Evolutionary conservation across 139 green algal genomes (phyloP), one percentile per base, ranked within the genome.

Genomic region (Choricystis sp.): DNA sequence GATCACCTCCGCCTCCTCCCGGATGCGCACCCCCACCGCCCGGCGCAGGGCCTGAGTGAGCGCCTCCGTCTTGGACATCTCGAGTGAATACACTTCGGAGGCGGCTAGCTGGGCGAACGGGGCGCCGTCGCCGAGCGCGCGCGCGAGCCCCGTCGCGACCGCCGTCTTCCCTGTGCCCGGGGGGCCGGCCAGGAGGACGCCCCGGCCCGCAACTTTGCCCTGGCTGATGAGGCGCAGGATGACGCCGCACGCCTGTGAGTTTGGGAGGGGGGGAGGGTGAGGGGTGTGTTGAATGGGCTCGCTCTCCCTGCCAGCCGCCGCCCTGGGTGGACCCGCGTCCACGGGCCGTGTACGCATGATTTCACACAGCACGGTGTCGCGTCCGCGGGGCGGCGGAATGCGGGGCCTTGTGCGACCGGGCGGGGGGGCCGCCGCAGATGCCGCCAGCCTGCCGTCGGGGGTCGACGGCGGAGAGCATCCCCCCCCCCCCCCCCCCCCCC

Each of bases 41-140:
- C 98, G 97, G 31, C 93, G 83, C 69, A 99, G 97, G 0, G 93
- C 91, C 86, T 96, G 83, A 19, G 91, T 99, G 23, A 99, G 77
- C 2, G 91, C 93, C 70, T 99, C 93, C 4, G 93, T 99, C 64
- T 97, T 98, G 4, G 81, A 93, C 88, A 99, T 97, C 67, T 99
- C 93, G 55, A 97, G 77, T 0, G 85, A 95, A 68, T 96, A 99
- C 49, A 99, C 97, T 66, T 99, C 93, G 2, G 82, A 94, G 4
- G 80, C 88, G 0, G 93, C 88, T 79, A 97, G 96, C 81, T 94
- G 96, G 40, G 93, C 91, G 74, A 99, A 99, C 0, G 93, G 93
- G 19, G 92, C 97, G 70, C 96, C 91, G 64, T 96, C 89, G 1
- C 93, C 92, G 22, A 99, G 74, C 0, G 87, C 83, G 67, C 97